These are phyloP conservation scores for Cyclanthera cordifolia DNA, from an alignment of 306 rosid genomes.

Conservation along the genomic window DNA sequence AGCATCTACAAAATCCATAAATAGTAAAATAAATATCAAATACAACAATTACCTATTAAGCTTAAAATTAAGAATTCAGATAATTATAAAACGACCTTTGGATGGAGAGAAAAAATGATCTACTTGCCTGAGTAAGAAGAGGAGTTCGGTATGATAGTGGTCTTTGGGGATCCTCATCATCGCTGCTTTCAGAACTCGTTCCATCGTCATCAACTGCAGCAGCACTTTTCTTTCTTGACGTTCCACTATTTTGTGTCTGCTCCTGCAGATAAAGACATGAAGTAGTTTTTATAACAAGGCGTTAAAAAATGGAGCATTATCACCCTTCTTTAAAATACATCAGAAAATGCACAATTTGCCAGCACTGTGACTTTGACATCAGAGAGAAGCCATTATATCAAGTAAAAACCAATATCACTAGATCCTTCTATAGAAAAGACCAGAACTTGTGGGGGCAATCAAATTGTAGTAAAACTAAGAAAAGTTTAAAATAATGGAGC, in stretches of 20 bases:
- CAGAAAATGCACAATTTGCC: not conserved
- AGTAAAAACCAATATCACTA: not conserved
- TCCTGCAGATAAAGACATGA: constrained; percentile 31
- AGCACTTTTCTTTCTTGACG: constrained; percentile 45
- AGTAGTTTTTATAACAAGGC: not conserved
- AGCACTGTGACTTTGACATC: constrained; percentile 1
- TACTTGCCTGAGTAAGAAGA: constrained; percentile 65
- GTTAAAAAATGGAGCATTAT: not conserved
- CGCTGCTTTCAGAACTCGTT: constrained; percentile 56
- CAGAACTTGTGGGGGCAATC: not conserved
- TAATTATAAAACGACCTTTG: not conserved
- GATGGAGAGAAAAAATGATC: not conserved
- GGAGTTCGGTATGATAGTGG: constrained; percentile 66
- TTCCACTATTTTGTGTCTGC: constrained; percentile 36
- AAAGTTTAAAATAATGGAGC: not conserved
- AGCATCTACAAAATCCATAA: too few relatives aligned
- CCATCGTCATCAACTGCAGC: constrained; percentile 54
- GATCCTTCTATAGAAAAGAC: not conserved
- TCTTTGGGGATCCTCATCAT: constrained; percentile 59
- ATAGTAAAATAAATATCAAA: too few relatives aligned
- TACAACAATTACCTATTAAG: too few relatives aligned
- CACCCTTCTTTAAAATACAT: not conserved
- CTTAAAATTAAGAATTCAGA: too few relatives aligned
- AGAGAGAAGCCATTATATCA: not conserved
- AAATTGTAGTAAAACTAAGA: not conserved